Base-by-base conservation (phyloP, 352 stramenopile genomes). In the Phytophthora cactorum region DNA sequence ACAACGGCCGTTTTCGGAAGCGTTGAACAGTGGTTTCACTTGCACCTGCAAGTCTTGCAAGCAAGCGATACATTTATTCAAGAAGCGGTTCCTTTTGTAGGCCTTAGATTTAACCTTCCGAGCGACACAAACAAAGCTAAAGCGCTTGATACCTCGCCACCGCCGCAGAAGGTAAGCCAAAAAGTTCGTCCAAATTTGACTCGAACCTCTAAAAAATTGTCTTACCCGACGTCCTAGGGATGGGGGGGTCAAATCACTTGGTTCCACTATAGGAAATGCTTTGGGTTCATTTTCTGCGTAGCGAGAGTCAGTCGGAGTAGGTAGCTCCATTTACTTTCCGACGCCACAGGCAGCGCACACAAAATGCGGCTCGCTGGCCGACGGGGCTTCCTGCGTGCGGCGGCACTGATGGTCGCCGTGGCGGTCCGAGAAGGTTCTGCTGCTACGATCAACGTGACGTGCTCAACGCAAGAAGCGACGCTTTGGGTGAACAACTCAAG, bases 261-360 rank as follows among this genome's bases (percentile, higher is more conserved):
- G 27, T 46, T 45, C n/a, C 17, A 64, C 28, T 68, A 72, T 68
- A 34, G 39, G 22, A 43, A 36, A 36, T 41, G 12, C 55, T 54
- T 72, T 68, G 63, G 65, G 59, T 77, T 70, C 59, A 77, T 63
- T 77, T 52, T 72, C 58, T 72, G 57, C 55, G 34, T 17, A 31
- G 32, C 62, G 68, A 75, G 64, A 76, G 63, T 74, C 69, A 77
- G 63, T 74, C 22, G 44, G 44, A 50, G 55, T 22, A 49, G 46
- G 36, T 32, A 31, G 14, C 53, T 46, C 17, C 64, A 70, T 59
- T 77, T 74, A 52, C n/a, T 59, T 74, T 74, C 44, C 31, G 52
- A 72, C 62, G 57, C 68, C 69, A 59, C n/a, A 46, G 38, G 27
- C 46, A 31, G 9, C 28, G 32, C 32, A 31, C 15, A 29, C 52